Evolutionary conservation across 192 early-diverging fungal species (phyloP).

Genomic region (Coemansia sp.): DNA sequence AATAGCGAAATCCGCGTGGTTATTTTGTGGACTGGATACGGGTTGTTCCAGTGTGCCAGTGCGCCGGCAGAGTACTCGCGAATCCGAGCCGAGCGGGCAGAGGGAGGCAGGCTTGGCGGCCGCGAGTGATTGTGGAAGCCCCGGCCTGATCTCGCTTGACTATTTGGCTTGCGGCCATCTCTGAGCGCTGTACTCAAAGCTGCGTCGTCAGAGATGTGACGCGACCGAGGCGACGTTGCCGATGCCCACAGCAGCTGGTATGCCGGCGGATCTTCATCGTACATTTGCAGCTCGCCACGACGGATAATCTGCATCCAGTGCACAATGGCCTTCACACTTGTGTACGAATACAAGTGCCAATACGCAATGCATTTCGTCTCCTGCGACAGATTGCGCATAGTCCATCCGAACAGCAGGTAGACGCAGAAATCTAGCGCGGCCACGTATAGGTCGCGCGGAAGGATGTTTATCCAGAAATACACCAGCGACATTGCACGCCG

Average conservation of each 20-base stretch:
- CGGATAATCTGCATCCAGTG: slow-evolving; percentile 97
- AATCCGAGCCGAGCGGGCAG: slow-evolving; percentile 32
- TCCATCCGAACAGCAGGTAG: slow-evolving; percentile 84
- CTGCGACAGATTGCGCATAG: slow-evolving; percentile 60
- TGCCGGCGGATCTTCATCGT: slow-evolving; percentile 74
- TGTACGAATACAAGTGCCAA: slow-evolving; percentile 82
- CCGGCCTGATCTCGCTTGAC: background rate
- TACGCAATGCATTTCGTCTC: slow-evolving; percentile 77
- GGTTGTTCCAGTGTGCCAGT: slow-evolving; percentile 56
- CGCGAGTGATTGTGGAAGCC: slow-evolving; percentile 14
- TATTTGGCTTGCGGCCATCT: background rate
- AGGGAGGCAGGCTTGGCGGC: slow-evolving; percentile 19
- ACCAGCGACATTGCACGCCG: slow-evolving; percentile 73
- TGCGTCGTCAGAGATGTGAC: background rate
- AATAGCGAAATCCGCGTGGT: slow-evolving; percentile 73
- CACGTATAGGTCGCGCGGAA: slow-evolving; percentile 72
- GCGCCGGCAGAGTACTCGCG: slow-evolving; percentile 65
- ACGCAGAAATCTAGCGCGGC: slow-evolving; percentile 68
- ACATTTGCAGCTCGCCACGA: slow-evolving; percentile 85
- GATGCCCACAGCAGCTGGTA: slow-evolving; percentile 44
- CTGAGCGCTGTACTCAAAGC: background rate
- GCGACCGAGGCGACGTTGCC: background rate
- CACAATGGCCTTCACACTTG: slow-evolving; percentile 88
- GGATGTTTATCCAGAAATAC: slow-evolving; percentile 80
- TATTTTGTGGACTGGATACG: slow-evolving; percentile 59